Percentiles rank a stretch among this genome's conserved stretches.
Conservation (phyloP, 257 asterid genomes). For the Solanum paucissectum region DNA sequence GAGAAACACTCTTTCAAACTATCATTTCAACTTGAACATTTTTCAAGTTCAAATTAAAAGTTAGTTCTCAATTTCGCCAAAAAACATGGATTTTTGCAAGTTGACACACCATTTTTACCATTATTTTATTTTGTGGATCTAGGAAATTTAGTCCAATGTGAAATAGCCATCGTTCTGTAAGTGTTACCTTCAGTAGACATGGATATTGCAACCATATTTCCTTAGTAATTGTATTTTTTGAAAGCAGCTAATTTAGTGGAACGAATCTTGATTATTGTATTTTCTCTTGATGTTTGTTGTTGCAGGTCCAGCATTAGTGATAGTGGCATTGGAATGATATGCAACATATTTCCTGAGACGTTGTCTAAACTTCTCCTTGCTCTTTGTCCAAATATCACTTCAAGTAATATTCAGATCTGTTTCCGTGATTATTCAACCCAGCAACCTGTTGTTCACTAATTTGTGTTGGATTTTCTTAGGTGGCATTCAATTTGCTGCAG, state of each 20-base stretch:
- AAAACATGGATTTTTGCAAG: too few relatives aligned
- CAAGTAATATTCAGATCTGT: slow-evolving; percentile 39
- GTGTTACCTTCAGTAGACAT: too few relatives aligned
- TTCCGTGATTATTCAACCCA: neutral
- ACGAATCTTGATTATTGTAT: neutral
- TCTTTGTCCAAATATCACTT: slow-evolving; percentile 89
- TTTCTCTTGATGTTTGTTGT: neutral
- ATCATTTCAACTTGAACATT: too few relatives aligned
- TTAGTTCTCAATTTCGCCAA: too few relatives aligned
- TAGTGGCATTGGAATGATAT: slow-evolving; percentile 93
- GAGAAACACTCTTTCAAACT: neutral
- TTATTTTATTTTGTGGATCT: too few relatives aligned
- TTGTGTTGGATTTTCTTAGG: slow-evolving; percentile 29
- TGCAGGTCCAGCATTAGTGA: slow-evolving; percentile 90
- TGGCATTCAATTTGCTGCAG: slow-evolving; percentile 94
- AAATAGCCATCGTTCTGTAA: too few relatives aligned
- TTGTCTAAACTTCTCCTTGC: slow-evolving; percentile 77
- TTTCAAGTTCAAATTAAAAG: too few relatives aligned
- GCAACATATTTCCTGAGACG: slow-evolving; percentile 83
- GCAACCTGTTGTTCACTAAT: neutral
- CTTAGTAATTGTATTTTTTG: neutral
- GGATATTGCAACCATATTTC: neutral
- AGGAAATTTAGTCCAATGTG: too few relatives aligned
- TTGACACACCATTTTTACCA: too few relatives aligned
- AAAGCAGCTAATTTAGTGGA: neutral